Evolutionary conservation across 805 yeast species (phyloP).

Genomic region (Dipodascus geniculatus): DNA sequence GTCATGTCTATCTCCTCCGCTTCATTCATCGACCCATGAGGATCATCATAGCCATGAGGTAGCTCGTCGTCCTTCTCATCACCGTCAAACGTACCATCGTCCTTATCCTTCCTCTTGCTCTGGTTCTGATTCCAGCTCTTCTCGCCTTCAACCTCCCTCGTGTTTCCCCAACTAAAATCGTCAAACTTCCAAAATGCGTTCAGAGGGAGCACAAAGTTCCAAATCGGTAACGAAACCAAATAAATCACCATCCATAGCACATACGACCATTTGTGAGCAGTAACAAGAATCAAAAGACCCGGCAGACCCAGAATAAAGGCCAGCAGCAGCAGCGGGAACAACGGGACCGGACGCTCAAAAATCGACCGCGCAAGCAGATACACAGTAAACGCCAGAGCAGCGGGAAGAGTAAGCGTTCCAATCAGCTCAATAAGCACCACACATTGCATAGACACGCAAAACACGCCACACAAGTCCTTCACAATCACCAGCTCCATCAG

Average conservation of each 20-base stretch:
- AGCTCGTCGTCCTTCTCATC: conserved; percentile 53
- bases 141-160: conserved; percentile 62
- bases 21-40: not conserved
- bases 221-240: conserved; percentile 72
- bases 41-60: not conserved
- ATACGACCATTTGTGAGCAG: conserved; percentile 64
- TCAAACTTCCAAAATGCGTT: conserved; percentile 89
- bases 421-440: conserved; percentile 72
- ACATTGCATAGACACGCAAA: conserved; percentile 92
- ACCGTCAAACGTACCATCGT: conserved; percentile 13
- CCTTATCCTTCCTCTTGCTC: conserved; percentile 35
- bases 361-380: conserved; percentile 68
- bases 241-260: conserved; percentile 71
- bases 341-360: conserved; percentile 63
- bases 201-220: conserved; percentile 82
- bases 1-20: not conserved
- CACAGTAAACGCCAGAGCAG: conserved; percentile 72
- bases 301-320: conserved; percentile 78
- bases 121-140: not conserved
- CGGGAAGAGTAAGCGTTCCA: conserved; percentile 82
- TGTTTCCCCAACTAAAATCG: conserved; percentile 95
- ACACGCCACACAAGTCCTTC: conserved; percentile 84
- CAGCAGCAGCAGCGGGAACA: conserved; percentile 62
- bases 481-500: conserved; percentile 78
- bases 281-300: conserved; percentile 66